Evolutionary conservation across 768 basidiomycete genomes (phyloP).

Genomic region (Tulasnella sp.): DNA sequence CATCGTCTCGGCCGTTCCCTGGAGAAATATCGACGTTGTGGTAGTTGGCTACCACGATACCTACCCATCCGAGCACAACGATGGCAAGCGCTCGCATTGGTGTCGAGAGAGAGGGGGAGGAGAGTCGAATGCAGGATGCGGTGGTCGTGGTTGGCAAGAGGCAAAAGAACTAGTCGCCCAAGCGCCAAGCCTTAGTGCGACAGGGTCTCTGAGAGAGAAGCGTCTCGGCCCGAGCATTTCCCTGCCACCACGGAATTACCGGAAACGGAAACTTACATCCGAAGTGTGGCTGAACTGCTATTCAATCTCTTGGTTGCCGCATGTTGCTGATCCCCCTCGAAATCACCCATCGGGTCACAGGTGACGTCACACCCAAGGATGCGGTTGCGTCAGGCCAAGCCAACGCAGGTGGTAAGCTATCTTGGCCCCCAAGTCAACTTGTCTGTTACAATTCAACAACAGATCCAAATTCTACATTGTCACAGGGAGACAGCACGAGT

Average conservation of each 20-base stretch:
- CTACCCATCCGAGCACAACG: not conserved
- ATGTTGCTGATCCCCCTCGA: too few species aligned
- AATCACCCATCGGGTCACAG: not conserved
- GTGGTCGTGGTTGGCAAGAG: not conserved
- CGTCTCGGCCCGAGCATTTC: not conserved
- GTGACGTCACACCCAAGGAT: not conserved
- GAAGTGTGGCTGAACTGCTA: too few species aligned
- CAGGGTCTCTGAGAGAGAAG: not conserved
- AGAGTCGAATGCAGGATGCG: not conserved
- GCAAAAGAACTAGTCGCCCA: not conserved
- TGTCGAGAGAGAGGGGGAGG: too few species aligned
- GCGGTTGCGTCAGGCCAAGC: too few species aligned
- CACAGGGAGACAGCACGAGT: too few species aligned
- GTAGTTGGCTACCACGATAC: not conserved
- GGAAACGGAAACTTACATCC: not conserved
- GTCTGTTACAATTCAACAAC: not conserved
- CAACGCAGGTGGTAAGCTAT: not conserved
- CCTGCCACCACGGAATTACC: not conserved
- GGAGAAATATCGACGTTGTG: not conserved
- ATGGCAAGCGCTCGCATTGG: not conserved
- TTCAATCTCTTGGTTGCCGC: too few species aligned
- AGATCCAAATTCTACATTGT: too few species aligned
- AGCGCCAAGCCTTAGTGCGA: not conserved
- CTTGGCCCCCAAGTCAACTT: too few species aligned
- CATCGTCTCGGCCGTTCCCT: not conserved